phyloP scores from a whole-genome alignment of 2,329 filamentous ascomycete species.

The Paramyrothecium roridum region DNA sequence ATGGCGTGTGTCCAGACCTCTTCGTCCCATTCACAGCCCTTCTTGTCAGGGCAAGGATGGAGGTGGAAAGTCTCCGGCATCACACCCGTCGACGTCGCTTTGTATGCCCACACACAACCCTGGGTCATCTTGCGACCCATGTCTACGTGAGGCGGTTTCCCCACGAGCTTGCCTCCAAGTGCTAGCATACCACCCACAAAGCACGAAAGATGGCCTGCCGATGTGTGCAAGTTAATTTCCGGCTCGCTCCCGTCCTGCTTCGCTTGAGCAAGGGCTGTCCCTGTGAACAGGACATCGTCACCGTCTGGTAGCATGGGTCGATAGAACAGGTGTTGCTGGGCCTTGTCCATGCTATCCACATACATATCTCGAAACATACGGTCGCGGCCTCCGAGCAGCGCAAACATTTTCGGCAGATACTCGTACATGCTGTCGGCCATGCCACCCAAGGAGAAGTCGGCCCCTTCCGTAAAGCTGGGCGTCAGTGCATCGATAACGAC shows the following conservation, averaged over 20 bases:
- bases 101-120: conserved; percentile 63
- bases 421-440: conserved; percentile 57
- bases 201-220: conserved; percentile 57
- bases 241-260: conserved; percentile 11
- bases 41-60: conserved; percentile 31
- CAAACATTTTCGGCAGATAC: conserved; percentile 64
- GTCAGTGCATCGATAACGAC: conserved; percentile 44
- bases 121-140: conserved; percentile 57
- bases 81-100: conserved; percentile 53
- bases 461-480: conserved; percentile 25
- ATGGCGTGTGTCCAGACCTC: neutral
- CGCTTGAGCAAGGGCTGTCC: conserved; percentile 35
- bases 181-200: conserved; percentile 65
- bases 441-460: conserved; percentile 41
- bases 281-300: conserved; percentile 61
- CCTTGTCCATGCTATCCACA: conserved; percentile 48
- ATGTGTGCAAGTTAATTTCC: conserved; percentile 19
- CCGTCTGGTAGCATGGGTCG: conserved; percentile 58
- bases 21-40: conserved; percentile 16
- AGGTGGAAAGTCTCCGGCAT: conserved; percentile 59
- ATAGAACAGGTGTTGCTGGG: conserved; percentile 61
- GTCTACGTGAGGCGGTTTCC: conserved; percentile 45
- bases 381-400: conserved; percentile 59
- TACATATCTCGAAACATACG: conserved; percentile 34
- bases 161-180: conserved; percentile 56